These are phyloP conservation scores for Chionographis japonica DNA, from an alignment of 106 monocot genomes.

Conservation along the genomic window DNA sequence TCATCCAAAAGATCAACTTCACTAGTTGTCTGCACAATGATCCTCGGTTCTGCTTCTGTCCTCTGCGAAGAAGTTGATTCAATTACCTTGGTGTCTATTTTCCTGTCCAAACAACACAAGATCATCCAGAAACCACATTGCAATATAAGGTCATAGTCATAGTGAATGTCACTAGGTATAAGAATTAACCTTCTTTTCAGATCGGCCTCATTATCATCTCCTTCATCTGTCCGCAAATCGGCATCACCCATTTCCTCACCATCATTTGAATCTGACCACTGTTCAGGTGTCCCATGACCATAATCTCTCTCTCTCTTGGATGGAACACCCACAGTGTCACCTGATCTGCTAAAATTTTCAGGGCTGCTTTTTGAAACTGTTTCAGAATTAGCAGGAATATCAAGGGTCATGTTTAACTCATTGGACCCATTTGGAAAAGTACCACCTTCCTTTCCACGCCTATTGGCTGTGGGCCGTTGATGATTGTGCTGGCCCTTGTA, in stretches of 20 bases:
- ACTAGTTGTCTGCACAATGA: slow-evolving; percentile 93
- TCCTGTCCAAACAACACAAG: slow-evolving; percentile 19
- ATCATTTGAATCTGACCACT: slow-evolving; percentile 21
- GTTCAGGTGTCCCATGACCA: slow-evolving; percentile 8
- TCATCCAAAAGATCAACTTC: slow-evolving; percentile 92
- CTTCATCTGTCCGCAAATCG: slow-evolving; percentile 8
- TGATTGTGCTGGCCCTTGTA: slow-evolving; percentile 69
- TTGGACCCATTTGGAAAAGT: slow-evolving; percentile 4
- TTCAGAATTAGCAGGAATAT: neutral
- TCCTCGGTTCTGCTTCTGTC: slow-evolving; percentile 58
- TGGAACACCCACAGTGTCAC: neutral
- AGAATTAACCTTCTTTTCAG: slow-evolving; percentile 21
- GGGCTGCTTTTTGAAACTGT: neutral
- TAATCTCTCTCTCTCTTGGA: slow-evolving; percentile 2
- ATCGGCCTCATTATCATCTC: slow-evolving; percentile 15
- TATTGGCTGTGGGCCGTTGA: slow-evolving; percentile 25
- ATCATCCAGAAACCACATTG: neutral
- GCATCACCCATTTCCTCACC: slow-evolving; percentile 14
- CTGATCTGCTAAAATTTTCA: too few relatives aligned
- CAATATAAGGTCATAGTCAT: neutral
- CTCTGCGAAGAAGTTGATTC: slow-evolving; percentile 41
- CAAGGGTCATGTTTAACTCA: slow-evolving; percentile 1
- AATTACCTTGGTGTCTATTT: slow-evolving; percentile 23
- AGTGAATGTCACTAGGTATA: neutral
- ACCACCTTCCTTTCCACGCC: slow-evolving; percentile 44